These are phyloP conservation scores for Graphiopsis chlorocephala DNA, from an alignment of 2,329 filamentous ascomycete genomes.

Conservation along the genomic window DNA sequence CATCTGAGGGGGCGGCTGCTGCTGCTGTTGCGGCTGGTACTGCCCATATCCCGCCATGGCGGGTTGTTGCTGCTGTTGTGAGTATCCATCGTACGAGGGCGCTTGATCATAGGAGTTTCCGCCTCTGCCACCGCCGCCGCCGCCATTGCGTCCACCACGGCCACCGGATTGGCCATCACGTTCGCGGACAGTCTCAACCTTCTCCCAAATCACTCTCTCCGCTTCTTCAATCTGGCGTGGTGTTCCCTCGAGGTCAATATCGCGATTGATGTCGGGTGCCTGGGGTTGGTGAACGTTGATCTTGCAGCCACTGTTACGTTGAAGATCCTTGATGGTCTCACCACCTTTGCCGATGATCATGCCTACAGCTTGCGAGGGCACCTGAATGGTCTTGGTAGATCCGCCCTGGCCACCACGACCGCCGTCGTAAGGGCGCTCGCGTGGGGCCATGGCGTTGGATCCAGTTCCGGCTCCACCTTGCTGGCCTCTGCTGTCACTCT, in stretches of 20 bases:
- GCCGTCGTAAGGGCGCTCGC: slow-evolving; percentile 36
- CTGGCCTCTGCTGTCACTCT: slow-evolving; percentile 70
- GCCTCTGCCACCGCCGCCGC: slow-evolving; percentile 20
- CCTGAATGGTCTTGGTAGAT: slow-evolving; percentile 72
- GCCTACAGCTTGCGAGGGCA: slow-evolving; percentile 86
- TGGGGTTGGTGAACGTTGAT: slow-evolving; percentile 87
- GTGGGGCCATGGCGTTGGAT: slow-evolving; percentile 26
- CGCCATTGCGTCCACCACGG: slow-evolving; percentile 33
- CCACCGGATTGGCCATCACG: slow-evolving; percentile 37
- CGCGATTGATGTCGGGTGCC: slow-evolving; percentile 75
- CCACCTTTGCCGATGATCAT: slow-evolving; percentile 96
- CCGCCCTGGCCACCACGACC: slow-evolving; percentile 51
- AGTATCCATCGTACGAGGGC: slow-evolving; percentile 44
- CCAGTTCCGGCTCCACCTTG: slow-evolving; percentile 33
- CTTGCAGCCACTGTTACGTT: slow-evolving; percentile 82
- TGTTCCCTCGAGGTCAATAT: slow-evolving; percentile 80
- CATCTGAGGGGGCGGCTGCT: slow-evolving; percentile 25
- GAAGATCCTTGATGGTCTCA: slow-evolving; percentile 93
- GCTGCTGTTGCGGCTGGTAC: slow-evolving; percentile 26
- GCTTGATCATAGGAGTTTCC: slow-evolving; percentile 23
- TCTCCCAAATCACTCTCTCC: slow-evolving; percentile 83
- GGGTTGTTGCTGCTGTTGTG: slow-evolving; percentile 44
- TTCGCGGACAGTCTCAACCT: slow-evolving; percentile 79
- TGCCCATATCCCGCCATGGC: slow-evolving; percentile 30
- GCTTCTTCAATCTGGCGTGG: slow-evolving; percentile 75